phyloP scores from a whole-genome alignment of 1,284 basidiomycete genomes.

The Pisolithus thermaeus region DNA sequence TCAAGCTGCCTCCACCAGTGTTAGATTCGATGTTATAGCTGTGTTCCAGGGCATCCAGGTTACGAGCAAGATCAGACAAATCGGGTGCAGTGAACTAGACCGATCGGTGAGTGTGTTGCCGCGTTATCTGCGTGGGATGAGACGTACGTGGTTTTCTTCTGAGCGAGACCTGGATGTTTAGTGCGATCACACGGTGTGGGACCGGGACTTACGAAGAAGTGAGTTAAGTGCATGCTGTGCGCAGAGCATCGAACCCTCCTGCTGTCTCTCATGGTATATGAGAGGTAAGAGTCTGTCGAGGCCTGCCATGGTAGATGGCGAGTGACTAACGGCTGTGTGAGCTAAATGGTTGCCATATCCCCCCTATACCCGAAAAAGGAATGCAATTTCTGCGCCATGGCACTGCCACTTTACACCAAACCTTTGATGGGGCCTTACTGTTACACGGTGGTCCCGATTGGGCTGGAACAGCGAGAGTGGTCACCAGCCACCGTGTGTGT shows the following conservation, averaged over 20 bases:
- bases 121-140: neutral
- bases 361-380: no score
- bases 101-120: slow-evolving; percentile 9
- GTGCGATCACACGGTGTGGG: slow-evolving; percentile 5
- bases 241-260: slow-evolving; percentile 74
- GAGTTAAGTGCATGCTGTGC: slow-evolving; percentile 83
- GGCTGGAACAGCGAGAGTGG: no score
- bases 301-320: slow-evolving; percentile 43
- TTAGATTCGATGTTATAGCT: slow-evolving; percentile 44
- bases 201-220: slow-evolving; percentile 52
- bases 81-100: slow-evolving; percentile 78
- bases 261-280: slow-evolving; percentile 75
- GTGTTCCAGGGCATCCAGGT: slow-evolving; percentile 61
- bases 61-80: slow-evolving; percentile 74
- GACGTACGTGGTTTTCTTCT: slow-evolving; percentile 69
- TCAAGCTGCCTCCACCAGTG: slow-evolving; percentile 48
- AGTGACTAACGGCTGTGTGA: no score
- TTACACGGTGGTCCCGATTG: no score
- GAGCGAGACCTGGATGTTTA: slow-evolving; percentile 8
- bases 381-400: no score
- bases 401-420: no score
- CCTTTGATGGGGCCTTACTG: no score
- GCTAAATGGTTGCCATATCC: no score
- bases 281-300: slow-evolving; percentile 46
- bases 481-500: no score